Conservation (phyloP, 2,329 filamentous ascomycete genomes). For the Tolypocladium ovalisporum region DNA sequence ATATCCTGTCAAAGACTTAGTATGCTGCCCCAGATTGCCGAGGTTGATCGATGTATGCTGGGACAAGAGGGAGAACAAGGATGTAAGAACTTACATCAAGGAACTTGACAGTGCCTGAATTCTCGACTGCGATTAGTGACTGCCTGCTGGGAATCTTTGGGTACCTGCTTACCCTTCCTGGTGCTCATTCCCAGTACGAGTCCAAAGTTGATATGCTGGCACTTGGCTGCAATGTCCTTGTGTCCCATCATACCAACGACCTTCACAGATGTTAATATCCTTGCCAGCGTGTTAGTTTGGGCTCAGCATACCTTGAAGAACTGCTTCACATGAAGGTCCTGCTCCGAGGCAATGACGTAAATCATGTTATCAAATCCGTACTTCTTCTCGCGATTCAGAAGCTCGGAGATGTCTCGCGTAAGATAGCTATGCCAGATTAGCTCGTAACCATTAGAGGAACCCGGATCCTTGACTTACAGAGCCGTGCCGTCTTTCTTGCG, state of each 20-base stretch:
- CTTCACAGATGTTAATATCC: constrained; percentile 20
- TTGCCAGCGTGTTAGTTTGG: background rate
- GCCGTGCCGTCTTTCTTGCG: constrained; percentile 64
- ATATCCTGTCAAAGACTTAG: constrained; percentile 8
- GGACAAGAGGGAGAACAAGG: too few relatives aligned
- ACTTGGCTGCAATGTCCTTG: constrained; percentile 54
- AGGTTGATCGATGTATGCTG: background rate
- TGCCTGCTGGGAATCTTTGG: constrained; percentile 14
- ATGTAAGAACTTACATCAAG: background rate
- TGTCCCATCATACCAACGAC: constrained; percentile 63
- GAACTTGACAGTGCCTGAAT: constrained; percentile 5
- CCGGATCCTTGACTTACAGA: constrained; percentile 31
- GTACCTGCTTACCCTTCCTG: constrained; percentile 45
- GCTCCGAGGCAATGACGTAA: constrained; percentile 62
- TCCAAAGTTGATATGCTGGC: constrained; percentile 68
- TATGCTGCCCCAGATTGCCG: background rate
- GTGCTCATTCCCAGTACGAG: constrained; percentile 62
- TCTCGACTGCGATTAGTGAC: constrained; percentile 28
- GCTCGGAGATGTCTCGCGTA: constrained; percentile 67
- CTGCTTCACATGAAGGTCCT: constrained; percentile 62
- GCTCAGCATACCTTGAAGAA: constrained; percentile 43
- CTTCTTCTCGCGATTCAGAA: constrained; percentile 51
- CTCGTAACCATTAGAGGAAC: too few relatives aligned
- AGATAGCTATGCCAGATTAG: constrained; percentile 32
- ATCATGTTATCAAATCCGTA: constrained; percentile 70